Percentiles rank a stretch among this genome's conserved stretches.
Evolutionary conservation across 768 basidiomycete species (phyloP).

Genomic region (Phlegmacium glaucopus): DNA sequence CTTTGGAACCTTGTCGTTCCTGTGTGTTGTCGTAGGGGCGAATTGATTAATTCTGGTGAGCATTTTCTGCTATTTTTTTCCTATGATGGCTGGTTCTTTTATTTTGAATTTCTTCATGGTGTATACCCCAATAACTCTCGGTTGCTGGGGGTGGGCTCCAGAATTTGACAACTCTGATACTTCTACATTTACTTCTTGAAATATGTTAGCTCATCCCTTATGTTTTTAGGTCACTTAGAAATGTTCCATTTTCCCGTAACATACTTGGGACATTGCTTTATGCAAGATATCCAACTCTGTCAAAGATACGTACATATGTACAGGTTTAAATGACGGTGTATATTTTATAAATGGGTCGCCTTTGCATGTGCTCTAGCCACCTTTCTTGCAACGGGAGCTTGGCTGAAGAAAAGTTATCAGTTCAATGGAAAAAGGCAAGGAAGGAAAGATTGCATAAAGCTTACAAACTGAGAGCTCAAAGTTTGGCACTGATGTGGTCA

Average conservation of each 20-base stretch:
- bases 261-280: too few relatives aligned
- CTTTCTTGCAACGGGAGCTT: too few relatives aligned
- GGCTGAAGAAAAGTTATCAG: too few relatives aligned
- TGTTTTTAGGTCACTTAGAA: not conserved
- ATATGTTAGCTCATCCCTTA: not conserved
- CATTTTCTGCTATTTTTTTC: constrained; percentile 9
- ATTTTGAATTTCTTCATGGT: constrained; percentile 92
- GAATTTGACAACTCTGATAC: constrained; percentile 59
- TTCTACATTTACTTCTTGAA: constrained; percentile 2
- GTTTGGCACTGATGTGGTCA: constrained; percentile 28
- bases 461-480: constrained; percentile 17
- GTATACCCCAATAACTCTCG: constrained; percentile 51
- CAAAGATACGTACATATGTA: too few relatives aligned
- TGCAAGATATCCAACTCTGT: too few relatives aligned
- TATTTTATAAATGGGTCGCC: too few relatives aligned
- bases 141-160: constrained; percentile 65
- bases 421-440: too few relatives aligned
- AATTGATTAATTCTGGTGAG: constrained; percentile 13
- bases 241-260: too few relatives aligned
- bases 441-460: too few relatives aligned
- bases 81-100: constrained; percentile 55
- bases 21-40: not conserved
- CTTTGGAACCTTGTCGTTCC: constrained; percentile 50
- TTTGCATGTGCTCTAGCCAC: too few relatives aligned
- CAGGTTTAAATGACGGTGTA: too few relatives aligned